Percentiles rank a stretch among this genome's conserved stretches.
phyloP scores from a whole-genome alignment of 768 basidiomycete species.

The Mycena filopes region DNA sequence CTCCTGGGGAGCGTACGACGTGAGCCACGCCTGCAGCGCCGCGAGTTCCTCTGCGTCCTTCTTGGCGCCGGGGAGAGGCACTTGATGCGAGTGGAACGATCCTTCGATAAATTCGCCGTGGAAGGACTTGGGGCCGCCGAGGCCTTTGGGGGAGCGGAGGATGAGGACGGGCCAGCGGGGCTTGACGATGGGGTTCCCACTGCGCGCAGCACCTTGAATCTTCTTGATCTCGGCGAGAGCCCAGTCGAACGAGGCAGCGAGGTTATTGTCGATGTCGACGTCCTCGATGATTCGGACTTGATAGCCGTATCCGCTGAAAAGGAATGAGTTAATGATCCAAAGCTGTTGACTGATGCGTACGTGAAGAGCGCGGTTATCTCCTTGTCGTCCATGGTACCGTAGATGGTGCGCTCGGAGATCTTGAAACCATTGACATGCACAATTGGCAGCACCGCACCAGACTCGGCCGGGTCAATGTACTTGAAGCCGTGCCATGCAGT shows the following conservation, averaged over 20 bases:
- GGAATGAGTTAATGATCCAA: conserved; percentile 12
- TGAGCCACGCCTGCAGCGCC: conserved; percentile 77
- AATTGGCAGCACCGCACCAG: conserved; percentile 92
- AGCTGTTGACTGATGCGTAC: conserved; percentile 45
- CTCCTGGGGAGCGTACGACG: conserved; percentile 73
- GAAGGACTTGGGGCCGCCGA: conserved; percentile 72
- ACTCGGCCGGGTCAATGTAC: conserved; percentile 90
- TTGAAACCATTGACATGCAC: conserved; percentile 91
- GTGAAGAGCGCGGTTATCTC: conserved; percentile 82
- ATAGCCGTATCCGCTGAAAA: conserved; percentile 82
- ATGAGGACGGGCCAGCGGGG: conserved; percentile 93
- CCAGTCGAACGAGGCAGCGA: conserved; percentile 88
- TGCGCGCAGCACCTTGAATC: conserved; percentile 84
- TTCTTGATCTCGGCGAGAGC: conserved; percentile 75
- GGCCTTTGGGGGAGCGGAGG: conserved; percentile 88
- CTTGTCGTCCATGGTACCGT: conserved; percentile 90
- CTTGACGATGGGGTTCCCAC: conserved; percentile 80
- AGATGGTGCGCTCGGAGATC: conserved; percentile 91
- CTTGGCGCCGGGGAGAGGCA: conserved; percentile 82
- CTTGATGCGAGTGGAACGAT: conserved; percentile 89
- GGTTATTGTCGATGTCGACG: conserved; percentile 76
- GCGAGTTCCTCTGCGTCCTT: conserved; percentile 70
- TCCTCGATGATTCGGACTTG: conserved; percentile 86
- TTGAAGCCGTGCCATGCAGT: conserved; percentile 89
- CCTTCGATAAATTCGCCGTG: conserved; percentile 82